Percentiles rank a stretch among this genome's conserved stretches.
Conservation (phyloP, 2,329 filamentous ascomycete species). For the Nemania sp. region DNA sequence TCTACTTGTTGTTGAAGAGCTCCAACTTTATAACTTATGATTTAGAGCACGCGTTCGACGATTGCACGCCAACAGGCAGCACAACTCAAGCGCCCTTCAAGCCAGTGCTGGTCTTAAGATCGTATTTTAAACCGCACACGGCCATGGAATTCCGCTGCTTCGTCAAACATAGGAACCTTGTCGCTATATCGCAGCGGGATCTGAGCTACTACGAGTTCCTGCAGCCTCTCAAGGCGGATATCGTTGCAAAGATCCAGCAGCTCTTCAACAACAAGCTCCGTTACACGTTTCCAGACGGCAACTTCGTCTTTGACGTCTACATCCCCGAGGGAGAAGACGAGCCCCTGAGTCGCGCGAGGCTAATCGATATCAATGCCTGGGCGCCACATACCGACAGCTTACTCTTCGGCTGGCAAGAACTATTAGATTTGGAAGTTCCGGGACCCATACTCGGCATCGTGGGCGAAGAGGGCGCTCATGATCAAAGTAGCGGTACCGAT, state of each 20-base stretch:
- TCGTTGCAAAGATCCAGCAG: conserved; percentile 70
- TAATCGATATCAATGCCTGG: conserved; percentile 97
- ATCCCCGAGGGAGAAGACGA: conserved; percentile 68
- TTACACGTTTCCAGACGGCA: conserved; percentile 79
- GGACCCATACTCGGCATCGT: conserved; percentile 59
- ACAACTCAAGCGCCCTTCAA: conserved; percentile 56
- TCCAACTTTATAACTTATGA: conserved; percentile 96
- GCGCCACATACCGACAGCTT: conserved; percentile 85
- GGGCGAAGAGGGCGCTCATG: conserved; percentile 42
- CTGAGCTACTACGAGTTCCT: conserved; percentile 90
- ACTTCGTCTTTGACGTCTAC: conserved; percentile 92
- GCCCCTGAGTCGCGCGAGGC: conserved; percentile 73
- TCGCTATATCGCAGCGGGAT: conserved; percentile 87
- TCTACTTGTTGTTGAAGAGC: conserved; percentile 92
- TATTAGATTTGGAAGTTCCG: conserved; percentile 72
- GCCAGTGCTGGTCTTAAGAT: conserved; percentile 82
- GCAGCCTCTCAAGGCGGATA: conserved; percentile 61
- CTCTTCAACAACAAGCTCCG: conserved; percentile 79
- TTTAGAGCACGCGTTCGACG: conserved; percentile 89
- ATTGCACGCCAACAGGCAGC: conserved; percentile 54
- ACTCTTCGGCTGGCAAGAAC: conserved; percentile 87
- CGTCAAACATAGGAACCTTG: conserved; percentile 77
- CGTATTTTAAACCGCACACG: conserved; percentile 86
- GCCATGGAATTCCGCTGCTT: conserved; percentile 96
- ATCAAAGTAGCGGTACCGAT: conserved; percentile 45